Base-by-base conservation (phyloP, 257 asterid species). In the Lycium ferocissimum region DNA sequence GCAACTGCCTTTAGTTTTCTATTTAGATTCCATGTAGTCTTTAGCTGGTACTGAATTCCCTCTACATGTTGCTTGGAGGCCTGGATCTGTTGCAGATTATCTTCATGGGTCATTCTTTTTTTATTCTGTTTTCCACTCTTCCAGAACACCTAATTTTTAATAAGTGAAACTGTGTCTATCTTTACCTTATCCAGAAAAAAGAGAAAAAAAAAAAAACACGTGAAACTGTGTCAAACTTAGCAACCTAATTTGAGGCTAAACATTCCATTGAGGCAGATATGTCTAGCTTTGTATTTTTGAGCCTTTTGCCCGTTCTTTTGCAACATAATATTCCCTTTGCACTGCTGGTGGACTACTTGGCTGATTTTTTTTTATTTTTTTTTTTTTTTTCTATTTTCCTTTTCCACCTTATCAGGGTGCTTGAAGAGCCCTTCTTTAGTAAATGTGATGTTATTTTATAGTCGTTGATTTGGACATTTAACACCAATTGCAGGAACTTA, bases 401-500 rank as follows among this genome's bases (percentile, higher is more conserved):
- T 40, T 81, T 83, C 65, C 67, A 51, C 49, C 80, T 35, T 14
- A 51, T 49, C 18, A 69, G 13, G 56, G 22, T 26, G 35, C 22
- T 63, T 82, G 78, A 49, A 22, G 84, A 22, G 35, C 63, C 72
- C 26, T 82, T 82, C 43, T 7, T 47, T 82, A 15, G 26, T 47
- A 20, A 26, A 51, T 83, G 51, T 47, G 66, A 53, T 43, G 53
- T 35, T 67, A 33, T 66, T 51, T 51, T 49, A 26, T 58, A 83
- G 18, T 67, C 13, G 8, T 81, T 67, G 79, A 83, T 49, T 78
- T 78, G 53, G 82, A 54, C 82, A 51, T 78, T 76, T 81, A 14
- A 51, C 10, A 65, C 33, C 72, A 22, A 58, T 51, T 89, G 85
- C 93, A 96, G 99, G 97, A 96, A 85, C 96, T 96, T 92, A 91